Evolutionary conservation across 2,329 filamentous ascomycete species (phyloP).

Genomic region (Corynespora cassiicola): DNA sequence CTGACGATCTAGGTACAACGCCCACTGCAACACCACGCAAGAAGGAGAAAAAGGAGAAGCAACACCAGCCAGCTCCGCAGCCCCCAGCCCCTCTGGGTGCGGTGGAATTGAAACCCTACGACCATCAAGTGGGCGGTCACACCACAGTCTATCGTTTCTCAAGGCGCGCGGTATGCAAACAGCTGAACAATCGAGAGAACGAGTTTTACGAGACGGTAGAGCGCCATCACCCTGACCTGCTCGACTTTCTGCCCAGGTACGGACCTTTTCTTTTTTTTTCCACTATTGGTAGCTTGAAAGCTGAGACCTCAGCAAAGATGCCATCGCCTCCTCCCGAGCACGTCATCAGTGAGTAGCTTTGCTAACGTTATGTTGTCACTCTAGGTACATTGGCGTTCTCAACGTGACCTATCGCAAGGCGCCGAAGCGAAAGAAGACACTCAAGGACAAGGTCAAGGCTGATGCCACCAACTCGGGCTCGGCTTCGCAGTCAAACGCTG

Average conservation of each 20-base stretch:
- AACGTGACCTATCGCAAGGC: conserved; percentile 95
- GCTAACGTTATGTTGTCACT: conserved; percentile 40
- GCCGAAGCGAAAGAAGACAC: conserved; percentile 64
- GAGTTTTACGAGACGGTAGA: conserved; percentile 98
- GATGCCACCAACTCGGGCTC: conserved; percentile 21
- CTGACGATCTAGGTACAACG: conserved; percentile 57
- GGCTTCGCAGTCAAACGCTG: conserved; percentile 22
- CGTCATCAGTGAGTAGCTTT: conserved; percentile 12
- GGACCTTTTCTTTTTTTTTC: conserved; percentile 24
- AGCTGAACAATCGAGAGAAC: conserved; percentile 97
- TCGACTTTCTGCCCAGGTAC: conserved; percentile 85
- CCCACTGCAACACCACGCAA: conserved; percentile 40
- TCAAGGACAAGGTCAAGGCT: conserved; percentile 34
- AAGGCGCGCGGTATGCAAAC: conserved; percentile 93
- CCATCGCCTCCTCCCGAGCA: conserved; percentile 7
- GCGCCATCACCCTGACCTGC: conserved; percentile 83
- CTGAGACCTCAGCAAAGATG: conserved; percentile 50
- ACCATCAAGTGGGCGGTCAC: conserved; percentile 96
- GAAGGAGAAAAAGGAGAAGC: conserved; percentile 36
- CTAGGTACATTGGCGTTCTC: conserved; percentile 92
- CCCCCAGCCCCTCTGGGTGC: conserved; percentile 74
- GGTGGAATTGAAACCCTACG: conserved; percentile 95
- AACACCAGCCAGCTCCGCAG: too few species aligned
- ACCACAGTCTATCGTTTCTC: conserved; percentile 97
- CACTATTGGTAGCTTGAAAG: conserved; percentile 34